phyloP scores from a whole-genome alignment of 2,329 filamentous ascomycete genomes.

The Madurella fahalii region DNA sequence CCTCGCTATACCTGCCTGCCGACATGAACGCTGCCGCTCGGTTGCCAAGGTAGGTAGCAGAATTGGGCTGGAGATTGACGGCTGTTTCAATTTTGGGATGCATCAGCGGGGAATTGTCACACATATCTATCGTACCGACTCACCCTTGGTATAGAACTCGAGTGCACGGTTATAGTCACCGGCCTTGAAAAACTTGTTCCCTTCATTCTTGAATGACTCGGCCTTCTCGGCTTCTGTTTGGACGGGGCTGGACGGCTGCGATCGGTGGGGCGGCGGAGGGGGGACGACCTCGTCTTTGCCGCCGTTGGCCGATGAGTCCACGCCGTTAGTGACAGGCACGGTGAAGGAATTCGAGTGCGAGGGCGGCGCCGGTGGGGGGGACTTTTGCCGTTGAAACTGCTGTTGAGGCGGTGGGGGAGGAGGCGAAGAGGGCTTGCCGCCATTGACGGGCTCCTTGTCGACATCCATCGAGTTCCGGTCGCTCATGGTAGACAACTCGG shows the following conservation, averaged over 20 bases:
- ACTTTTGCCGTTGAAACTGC: constrained; percentile 39
- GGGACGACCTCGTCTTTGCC: constrained; percentile 51
- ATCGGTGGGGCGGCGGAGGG: constrained; percentile 68
- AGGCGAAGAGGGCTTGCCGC: constrained; percentile 48
- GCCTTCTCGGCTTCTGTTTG: constrained; percentile 65
- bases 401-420: constrained; percentile 44
- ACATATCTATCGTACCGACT: constrained; percentile 20
- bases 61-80: constrained; percentile 79
- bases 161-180: constrained; percentile 85
- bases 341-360: constrained; percentile 41
- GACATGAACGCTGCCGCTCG: constrained; percentile 93
- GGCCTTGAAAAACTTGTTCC: constrained; percentile 96
- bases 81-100: constrained; percentile 50
- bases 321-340: constrained; percentile 48
- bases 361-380: constrained; percentile 30
- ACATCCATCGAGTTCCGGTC: constrained; percentile 70
- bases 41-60: constrained; percentile 89
- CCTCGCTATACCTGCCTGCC: constrained; percentile 70
- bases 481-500: constrained; percentile 61
- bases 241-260: constrained; percentile 56
- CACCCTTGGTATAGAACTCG: constrained; percentile 92
- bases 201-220: constrained; percentile 85
- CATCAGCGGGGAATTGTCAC: constrained; percentile 15
- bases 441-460: constrained; percentile 59
- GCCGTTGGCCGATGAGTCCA: constrained; percentile 31